Conservation (phyloP, 129 eudicot genomes). For the Smallanthus sonchifolius region DNA sequence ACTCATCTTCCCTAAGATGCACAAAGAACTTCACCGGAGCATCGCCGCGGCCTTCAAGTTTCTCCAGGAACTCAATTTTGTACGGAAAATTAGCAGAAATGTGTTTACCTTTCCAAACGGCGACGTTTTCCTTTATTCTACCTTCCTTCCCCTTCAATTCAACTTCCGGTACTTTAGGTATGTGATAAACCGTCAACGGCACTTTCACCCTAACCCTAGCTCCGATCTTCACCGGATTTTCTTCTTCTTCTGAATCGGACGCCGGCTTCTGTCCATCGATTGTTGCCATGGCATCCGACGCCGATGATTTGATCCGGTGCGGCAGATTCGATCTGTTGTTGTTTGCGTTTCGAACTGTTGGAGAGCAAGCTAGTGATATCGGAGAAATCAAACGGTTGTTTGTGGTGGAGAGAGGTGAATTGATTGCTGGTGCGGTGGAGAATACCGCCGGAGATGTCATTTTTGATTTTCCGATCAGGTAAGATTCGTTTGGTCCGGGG, state of each 20-base stretch:
- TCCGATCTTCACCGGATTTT: slow-evolving; percentile 45
- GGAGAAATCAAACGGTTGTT: slow-evolving; percentile 10
- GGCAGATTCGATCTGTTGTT: background rate
- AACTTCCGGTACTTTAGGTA: slow-evolving; percentile 61
- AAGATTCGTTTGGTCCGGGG: background rate
- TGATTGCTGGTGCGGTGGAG: slow-evolving; percentile 31
- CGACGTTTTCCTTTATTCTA: slow-evolving; percentile 62
- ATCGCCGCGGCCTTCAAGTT: slow-evolving; percentile 49
- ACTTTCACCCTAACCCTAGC: slow-evolving; percentile 66
- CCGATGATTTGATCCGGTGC: slow-evolving; percentile 20
- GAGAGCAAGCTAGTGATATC: slow-evolving; percentile 6
- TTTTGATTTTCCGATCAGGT: background rate
- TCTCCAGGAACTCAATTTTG: slow-evolving; percentile 64
- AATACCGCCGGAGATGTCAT: slow-evolving; percentile 42
- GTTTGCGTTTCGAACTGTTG: background rate
- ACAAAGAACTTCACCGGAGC: slow-evolving; percentile 60
- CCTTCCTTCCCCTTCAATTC: slow-evolving; percentile 65
- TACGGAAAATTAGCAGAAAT: slow-evolving; percentile 74
- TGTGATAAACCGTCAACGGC: slow-evolving; percentile 72
- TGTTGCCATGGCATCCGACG: slow-evolving; percentile 31
- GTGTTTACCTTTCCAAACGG: slow-evolving; percentile 64
- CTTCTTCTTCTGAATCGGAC: slow-evolving; percentile 32
- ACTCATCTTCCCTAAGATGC: slow-evolving; percentile 86
- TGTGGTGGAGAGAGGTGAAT: slow-evolving; percentile 22
- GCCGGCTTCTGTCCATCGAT: slow-evolving; percentile 20